Conservation (phyloP, 2,329 filamentous ascomycete genomes). For the Beauveria sp. region DNA sequence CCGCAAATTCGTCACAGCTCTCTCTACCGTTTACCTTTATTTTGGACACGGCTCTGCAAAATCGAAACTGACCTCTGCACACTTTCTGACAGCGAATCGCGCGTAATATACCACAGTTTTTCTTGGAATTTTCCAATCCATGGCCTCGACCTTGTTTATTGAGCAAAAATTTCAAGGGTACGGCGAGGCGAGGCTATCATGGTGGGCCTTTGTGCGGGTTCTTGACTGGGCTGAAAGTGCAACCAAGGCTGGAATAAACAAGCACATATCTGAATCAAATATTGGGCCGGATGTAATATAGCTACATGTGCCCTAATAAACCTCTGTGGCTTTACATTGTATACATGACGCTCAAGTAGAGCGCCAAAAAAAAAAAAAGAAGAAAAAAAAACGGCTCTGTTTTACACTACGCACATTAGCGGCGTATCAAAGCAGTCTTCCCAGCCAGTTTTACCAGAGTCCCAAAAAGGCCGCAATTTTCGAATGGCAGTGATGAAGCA, state of each 20-base stretch:
- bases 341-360: too few species aligned
- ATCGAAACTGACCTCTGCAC: too few species aligned
- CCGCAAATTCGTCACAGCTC: too few species aligned
- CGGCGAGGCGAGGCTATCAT: too few species aligned
- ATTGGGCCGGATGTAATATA: too few species aligned
- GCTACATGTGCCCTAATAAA: too few species aligned
- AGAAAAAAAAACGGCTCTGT: not conserved
- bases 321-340: too few species aligned
- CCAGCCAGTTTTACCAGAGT: not conserved
- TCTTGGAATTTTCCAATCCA: not conserved
- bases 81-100: not conserved
- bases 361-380: not conserved
- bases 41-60: too few species aligned
- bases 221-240: not conserved
- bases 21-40: too few species aligned
- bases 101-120: not conserved
- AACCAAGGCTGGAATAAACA: not conserved
- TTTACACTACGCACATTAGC: not conserved
- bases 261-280: too few species aligned
- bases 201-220: too few species aligned
- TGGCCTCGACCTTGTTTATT: not conserved
- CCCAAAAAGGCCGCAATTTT: not conserved
- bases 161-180: not conserved
- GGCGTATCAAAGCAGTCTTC: conserved; percentile 4
- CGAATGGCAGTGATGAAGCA: not conserved